phyloP scores from a whole-genome alignment of 148 eudicot genomes.

The Beta vulgaris region DNA sequence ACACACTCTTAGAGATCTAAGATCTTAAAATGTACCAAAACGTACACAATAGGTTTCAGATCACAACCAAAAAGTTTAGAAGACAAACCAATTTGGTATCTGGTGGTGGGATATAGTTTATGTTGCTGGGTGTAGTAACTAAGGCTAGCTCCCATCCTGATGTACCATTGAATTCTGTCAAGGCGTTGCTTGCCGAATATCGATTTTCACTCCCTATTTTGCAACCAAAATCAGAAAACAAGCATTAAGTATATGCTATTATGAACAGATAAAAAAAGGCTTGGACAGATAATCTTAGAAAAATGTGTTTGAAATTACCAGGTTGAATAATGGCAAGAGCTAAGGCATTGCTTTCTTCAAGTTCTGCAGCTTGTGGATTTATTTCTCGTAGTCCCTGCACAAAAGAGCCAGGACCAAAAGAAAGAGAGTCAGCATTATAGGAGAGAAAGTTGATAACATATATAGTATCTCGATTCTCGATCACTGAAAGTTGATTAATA shows the following conservation, averaged over 20 bases:
- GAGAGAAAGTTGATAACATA: background rate
- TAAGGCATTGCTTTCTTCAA: constrained; percentile 87
- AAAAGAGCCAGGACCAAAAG: constrained; percentile 3
- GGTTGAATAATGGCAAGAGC: constrained; percentile 93
- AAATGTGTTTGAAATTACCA: constrained; percentile 36
- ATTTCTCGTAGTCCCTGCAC: constrained; percentile 70
- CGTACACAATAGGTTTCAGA: background rate
- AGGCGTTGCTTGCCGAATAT: constrained; percentile 37
- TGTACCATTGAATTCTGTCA: constrained; percentile 49
- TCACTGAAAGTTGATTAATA: too few relatives aligned
- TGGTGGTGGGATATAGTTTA: constrained; percentile 29
- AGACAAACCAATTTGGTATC: constrained; percentile 62
- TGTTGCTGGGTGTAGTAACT: constrained; percentile 79
- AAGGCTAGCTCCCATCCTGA: constrained; percentile 97
- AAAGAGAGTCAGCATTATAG: background rate
- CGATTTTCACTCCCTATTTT: constrained; percentile 51
- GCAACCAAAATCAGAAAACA: constrained; percentile 2
- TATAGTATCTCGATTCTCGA: too few relatives aligned
- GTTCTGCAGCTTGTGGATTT: constrained; percentile 59
- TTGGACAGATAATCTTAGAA: background rate
- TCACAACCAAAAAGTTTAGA: background rate
- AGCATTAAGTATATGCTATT: background rate
- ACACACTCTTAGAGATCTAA: too few relatives aligned
- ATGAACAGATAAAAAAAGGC: background rate
- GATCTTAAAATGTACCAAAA: too few relatives aligned